phyloP scores from a whole-genome alignment of 177 flowering plant species.

The Tripterygium wilfordii region DNA sequence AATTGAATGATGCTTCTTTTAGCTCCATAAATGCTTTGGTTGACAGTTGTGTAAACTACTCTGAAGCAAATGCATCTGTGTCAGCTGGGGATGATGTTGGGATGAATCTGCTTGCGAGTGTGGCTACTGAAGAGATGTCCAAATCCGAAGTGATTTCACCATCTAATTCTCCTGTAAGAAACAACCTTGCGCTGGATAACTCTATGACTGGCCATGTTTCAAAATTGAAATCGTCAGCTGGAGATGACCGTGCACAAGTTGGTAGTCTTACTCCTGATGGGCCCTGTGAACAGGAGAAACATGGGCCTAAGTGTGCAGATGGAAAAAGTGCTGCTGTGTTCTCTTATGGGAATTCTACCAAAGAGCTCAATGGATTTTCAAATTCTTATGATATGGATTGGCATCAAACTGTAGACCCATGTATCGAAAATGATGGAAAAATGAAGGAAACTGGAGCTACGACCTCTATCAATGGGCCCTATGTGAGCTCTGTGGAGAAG shows the following conservation, averaged over 20 bases:
- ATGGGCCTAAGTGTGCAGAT: slow-evolving; percentile 19
- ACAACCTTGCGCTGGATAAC: slow-evolving; percentile 20
- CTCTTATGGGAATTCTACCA: slow-evolving; percentile 14
- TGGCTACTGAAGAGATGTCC: slow-evolving; percentile 82
- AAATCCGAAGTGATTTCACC: slow-evolving; percentile 49
- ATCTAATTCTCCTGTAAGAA: slow-evolving; percentile 32
- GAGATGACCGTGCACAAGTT: no score
- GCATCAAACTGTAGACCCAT: slow-evolving; percentile 15
- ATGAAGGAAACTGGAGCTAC: no score
- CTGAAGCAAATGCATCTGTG: slow-evolving; percentile 44
- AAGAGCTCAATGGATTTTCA: slow-evolving; percentile 12
- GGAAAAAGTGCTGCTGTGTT: slow-evolving; percentile 5
- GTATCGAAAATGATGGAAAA: no score
- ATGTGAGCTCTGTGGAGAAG: no score
- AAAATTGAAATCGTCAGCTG: no score
- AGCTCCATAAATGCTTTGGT: slow-evolving; percentile 77
- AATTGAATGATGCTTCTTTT: slow-evolving; percentile 41
- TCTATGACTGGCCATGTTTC: no score
- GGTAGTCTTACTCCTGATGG: no score
- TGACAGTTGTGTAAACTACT: slow-evolving; percentile 72
- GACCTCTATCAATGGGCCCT: no score
- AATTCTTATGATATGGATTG: slow-evolving; percentile 15
- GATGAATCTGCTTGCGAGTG: slow-evolving; percentile 94
- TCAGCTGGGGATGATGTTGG: slow-evolving; percentile 75
- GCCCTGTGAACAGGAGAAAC: slow-evolving; percentile 23